Evolutionary conservation across 2,329 filamentous ascomycete genomes (phyloP), one percentile per base, ranked within the genome.

Genomic region (Aspergillus tubingensis): DNA sequence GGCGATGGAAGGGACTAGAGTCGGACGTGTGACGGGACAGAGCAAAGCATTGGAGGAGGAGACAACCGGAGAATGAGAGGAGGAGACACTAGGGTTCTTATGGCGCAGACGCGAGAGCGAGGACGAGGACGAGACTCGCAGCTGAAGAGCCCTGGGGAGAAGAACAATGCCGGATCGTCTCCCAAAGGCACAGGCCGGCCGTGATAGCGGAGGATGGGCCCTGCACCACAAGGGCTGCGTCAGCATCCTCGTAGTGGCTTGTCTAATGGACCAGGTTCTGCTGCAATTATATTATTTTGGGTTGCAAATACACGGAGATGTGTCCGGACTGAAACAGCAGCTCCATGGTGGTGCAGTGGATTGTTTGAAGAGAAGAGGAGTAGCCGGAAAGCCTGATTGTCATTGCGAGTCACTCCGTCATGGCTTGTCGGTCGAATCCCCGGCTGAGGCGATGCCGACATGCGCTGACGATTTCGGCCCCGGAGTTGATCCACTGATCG

Each of bases 131-230:
- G 70, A 61, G 55, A 70, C 65, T 58, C 68, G 70, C 56, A 61
- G 48, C 57, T 67, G 17, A 62, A 60, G 58, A 60, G 61, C 38
- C 51, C 60, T 60, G 39, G 56, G 58, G 55, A 61, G 58, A 54
- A 44, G 63, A 64, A 59, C 49, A 58, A 61, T 43, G 52, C 56
- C 52, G 54, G 64, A 61, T 54, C 59, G 60, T 60, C 62, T 57
- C 54, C 65, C 60, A 60, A 65, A 57, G 54, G 54, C 43, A 94
- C 91, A 74, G 92, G 88, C 71, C 92, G 90, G 64, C 54, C 58
- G 53, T 54, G 59, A 47, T 64, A 65, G 54, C 62, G 66, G 48
- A 62, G 62, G 62, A 71, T 72, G 71, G 70, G 67, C 72, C 72
- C 73, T 74, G 70, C 73, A 73, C 67, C 70, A 68, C 72, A 76